A percentile compares a stretch with the other conserved stretches of the same genome.
Evolutionary conservation across 2,329 filamentous ascomycete species (phyloP).

Genomic region (Ophiocordyceps sinensis): DNA sequence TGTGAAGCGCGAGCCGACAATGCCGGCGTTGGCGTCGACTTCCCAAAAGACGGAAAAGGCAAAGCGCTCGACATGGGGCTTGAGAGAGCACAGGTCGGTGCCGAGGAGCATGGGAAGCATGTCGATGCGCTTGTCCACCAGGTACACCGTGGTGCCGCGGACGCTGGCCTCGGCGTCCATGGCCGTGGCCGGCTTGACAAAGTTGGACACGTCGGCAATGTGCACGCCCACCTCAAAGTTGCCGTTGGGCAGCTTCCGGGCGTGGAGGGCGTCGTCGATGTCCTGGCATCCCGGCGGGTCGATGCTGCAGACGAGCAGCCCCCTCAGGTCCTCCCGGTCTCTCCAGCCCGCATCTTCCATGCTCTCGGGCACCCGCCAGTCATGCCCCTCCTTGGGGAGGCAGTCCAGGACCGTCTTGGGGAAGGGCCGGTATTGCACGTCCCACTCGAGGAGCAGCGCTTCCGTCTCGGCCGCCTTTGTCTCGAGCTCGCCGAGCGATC

Average conservation of each 20-base stretch:
- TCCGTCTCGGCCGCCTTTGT: slow-evolving; percentile 97
- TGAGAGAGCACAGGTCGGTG: slow-evolving; percentile 90
- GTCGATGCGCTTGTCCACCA: slow-evolving; percentile 98
- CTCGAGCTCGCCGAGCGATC: slow-evolving; percentile 83
- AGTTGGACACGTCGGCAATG: slow-evolving; percentile 98
- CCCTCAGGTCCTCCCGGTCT: slow-evolving; percentile 68
- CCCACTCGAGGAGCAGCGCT: slow-evolving; percentile 83
- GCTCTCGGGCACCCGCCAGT: slow-evolving; percentile 80
- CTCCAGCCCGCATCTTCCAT: slow-evolving; percentile 75
- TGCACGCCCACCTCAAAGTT: slow-evolving; percentile 95
- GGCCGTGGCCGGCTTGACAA: slow-evolving; percentile 90
- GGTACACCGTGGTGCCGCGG: slow-evolving; percentile 88
- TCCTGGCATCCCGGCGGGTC: slow-evolving; percentile 93
- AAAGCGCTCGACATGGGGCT: slow-evolving; percentile 92
- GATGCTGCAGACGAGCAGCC: slow-evolving; percentile 88
- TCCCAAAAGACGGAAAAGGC: slow-evolving; percentile 86
- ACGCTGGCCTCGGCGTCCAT: slow-evolving; percentile 95
- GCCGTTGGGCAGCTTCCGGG: slow-evolving; percentile 70
- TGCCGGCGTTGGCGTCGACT: slow-evolving; percentile 68
- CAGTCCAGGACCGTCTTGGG: slow-evolving; percentile 93
- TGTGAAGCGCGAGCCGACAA: slow-evolving; percentile 75
- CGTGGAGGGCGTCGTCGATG: slow-evolving; percentile 94
- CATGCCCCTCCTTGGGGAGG: slow-evolving; percentile 77
- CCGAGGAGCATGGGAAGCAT: slow-evolving; percentile 96
- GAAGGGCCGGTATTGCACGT: slow-evolving; percentile 95